These are phyloP conservation scores for Ilyonectria robusta DNA, from an alignment of 2,329 filamentous ascomycete genomes.

Conservation along the genomic window DNA sequence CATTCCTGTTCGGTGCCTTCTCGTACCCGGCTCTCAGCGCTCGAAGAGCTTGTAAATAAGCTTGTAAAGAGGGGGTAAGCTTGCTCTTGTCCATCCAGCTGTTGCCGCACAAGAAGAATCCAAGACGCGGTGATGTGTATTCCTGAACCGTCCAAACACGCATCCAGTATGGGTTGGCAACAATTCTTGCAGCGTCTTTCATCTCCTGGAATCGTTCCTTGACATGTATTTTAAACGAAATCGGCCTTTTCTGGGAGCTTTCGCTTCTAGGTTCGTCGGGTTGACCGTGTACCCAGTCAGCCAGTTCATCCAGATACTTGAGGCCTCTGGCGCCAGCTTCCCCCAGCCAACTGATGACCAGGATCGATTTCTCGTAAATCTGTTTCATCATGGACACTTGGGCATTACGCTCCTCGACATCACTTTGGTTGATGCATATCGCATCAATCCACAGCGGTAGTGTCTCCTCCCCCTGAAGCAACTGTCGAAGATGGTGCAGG, in stretches of 20 bases:
- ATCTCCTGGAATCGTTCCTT: background rate
- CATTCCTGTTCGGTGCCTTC: background rate
- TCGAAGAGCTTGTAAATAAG: background rate
- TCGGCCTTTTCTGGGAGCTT: background rate
- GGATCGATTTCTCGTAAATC: conserved; percentile 2
- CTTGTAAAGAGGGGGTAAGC: background rate
- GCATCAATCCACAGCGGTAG: conserved; percentile 9
- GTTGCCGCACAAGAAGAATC: conserved; percentile 6
- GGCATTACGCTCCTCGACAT: conserved; percentile 4
- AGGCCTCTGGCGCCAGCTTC: background rate
- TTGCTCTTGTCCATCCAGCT: conserved; percentile 11
- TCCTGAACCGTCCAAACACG: conserved; percentile 7
- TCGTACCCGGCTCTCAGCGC: background rate
- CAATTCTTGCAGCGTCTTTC: background rate
- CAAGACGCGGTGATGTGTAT: conserved; percentile 2
- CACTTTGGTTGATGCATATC: conserved; percentile 9
- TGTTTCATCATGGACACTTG: conserved; percentile 6
- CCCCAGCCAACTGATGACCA: conserved; percentile 10
- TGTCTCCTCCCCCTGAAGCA: background rate
- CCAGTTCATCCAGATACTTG: conserved; percentile 4
- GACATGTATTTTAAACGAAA: background rate
- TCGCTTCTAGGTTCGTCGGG: background rate
- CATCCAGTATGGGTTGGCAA: conserved; percentile 2
- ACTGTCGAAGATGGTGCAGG: background rate
- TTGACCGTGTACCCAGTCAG: background rate